These are phyloP conservation scores for Fusarium ramigenum DNA, from an alignment of 2,329 filamentous ascomycete species.

Conservation along the genomic window DNA sequence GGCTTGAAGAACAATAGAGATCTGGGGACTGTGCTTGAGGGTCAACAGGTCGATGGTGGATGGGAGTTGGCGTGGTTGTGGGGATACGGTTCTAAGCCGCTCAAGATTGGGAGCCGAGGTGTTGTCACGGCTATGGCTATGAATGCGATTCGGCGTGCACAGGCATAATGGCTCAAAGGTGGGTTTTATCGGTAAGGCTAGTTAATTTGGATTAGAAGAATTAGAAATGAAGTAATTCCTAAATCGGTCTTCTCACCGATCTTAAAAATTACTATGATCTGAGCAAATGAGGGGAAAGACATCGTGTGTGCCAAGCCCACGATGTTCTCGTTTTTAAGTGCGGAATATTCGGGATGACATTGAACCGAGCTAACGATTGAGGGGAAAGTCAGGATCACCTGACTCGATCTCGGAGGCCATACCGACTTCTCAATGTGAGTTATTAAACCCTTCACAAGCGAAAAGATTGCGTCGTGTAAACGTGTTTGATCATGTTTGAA, in stretches of 20 bases:
- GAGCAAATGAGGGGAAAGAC: background rate
- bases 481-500: constrained; percentile 13
- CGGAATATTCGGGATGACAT: background rate
- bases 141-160: background rate
- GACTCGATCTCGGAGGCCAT: background rate
- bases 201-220: background rate
- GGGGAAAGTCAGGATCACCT: background rate
- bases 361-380: constrained; percentile 8
- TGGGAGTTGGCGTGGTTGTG: constrained; percentile 2
- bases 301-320: background rate
- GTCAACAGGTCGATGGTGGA: background rate
- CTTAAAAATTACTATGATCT: fast-evolving
- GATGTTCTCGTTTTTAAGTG: background rate
- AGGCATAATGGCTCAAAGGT: background rate
- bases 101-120: constrained; percentile 1
- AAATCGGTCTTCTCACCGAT: background rate
- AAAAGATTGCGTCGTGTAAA: too few species aligned
- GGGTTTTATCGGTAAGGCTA: background rate
- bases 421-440: background rate
- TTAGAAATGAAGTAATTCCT: fast-evolving
- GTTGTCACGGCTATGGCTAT: constrained; percentile 10
- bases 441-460: too few species aligned
- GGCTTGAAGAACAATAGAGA: background rate
- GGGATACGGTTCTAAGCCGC: background rate
- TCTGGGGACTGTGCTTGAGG: background rate